phyloP scores from a whole-genome alignment of 768 basidiomycete species.

The Lactifluus volemus region DNA sequence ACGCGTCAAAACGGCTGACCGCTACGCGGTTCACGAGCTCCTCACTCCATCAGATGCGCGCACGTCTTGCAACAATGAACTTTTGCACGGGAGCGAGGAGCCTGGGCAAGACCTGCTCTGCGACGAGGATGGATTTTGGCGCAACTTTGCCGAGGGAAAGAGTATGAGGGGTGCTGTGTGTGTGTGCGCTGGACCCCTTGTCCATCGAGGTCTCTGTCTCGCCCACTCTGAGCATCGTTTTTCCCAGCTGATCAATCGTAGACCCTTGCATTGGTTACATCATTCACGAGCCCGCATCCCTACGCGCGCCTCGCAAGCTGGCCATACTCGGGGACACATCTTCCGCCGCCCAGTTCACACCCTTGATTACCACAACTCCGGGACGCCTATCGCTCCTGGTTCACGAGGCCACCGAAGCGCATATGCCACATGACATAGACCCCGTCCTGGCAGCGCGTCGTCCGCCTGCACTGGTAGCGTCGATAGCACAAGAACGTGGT shows the following conservation, averaged over 20 bases:
- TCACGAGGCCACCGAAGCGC: slow-evolving; percentile 81
- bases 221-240: too few relatives aligned
- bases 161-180: slow-evolving; percentile 36
- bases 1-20: slow-evolving; percentile 45
- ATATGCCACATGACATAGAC: slow-evolving; percentile 50
- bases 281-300: slow-evolving; percentile 44
- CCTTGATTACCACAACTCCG: slow-evolving; percentile 29
- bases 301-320: slow-evolving; percentile 44
- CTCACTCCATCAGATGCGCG: slow-evolving; percentile 45
- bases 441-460: slow-evolving; percentile 35
- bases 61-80: slow-evolving; percentile 40
- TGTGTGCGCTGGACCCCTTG: slow-evolving; percentile 70
- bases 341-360: slow-evolving; percentile 51
- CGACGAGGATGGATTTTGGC: slow-evolving; percentile 57
- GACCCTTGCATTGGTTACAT: slow-evolving; percentile 78
- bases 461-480: slow-evolving; percentile 31
- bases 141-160: slow-evolving; percentile 34
- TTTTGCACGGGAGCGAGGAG: slow-evolving; percentile 56
- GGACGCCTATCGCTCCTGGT: slow-evolving; percentile 48
- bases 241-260: slow-evolving; percentile 22
- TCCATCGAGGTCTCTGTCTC: slow-evolving; percentile 54
- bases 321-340: slow-evolving; percentile 74
- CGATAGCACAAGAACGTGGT: slow-evolving; percentile 44
- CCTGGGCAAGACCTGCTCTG: slow-evolving; percentile 52
- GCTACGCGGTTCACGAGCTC: slow-evolving; percentile 74